Evolutionary conservation across 331 rosid species (phyloP), one percentile per base, ranked within the genome.

Genomic region (Arachis monticola): DNA sequence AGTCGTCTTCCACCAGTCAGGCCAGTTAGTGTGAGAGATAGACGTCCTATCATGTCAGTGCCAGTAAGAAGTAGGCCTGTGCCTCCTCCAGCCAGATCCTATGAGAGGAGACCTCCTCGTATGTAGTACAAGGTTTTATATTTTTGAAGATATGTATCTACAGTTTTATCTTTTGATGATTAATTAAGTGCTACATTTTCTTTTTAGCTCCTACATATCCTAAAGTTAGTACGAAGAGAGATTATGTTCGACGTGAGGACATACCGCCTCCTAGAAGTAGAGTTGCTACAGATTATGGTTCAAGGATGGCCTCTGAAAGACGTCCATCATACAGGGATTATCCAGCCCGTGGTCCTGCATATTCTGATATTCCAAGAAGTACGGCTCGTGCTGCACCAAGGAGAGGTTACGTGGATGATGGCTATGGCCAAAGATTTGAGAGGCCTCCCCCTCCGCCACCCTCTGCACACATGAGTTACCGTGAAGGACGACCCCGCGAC

Each of bases 371-470:
- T 51, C 96, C 93, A 7, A 83, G 99, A 77, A 92, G 87, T 72
- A 71, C 93, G 5, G 78, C 97, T 13, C 96, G 91, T 30, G 69
- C 85, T 48, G 81, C 79, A 12, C 81, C 89, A 1, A 92, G 99
- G 87, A 87, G 99, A 83, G 89, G 89, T 79, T 95, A 95, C 77
- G 91, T 85, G 61, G 98, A 95, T 75, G 99, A 92, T 56, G 90
- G 91, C 32, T 90, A 92, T 76, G 82, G 85, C 53, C 97, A 86
- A 70, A 85, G 96, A 83, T 92, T 82, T 86, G 97, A 92, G 74
- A 88, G 99, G 83, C 92, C 88, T 44, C 97, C 88, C 68, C 91
- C 87, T 60, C 88, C 91, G 5, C 88, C 91, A 1, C 91, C 97
- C 45, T 35, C 79, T 27, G 86, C 91, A 3, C 87, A 77, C 73